Evolutionary conservation across 2,329 filamentous ascomycete species (phyloP), one percentile per base, ranked within the genome.

Genomic region (Aschersonia sp.): DNA sequence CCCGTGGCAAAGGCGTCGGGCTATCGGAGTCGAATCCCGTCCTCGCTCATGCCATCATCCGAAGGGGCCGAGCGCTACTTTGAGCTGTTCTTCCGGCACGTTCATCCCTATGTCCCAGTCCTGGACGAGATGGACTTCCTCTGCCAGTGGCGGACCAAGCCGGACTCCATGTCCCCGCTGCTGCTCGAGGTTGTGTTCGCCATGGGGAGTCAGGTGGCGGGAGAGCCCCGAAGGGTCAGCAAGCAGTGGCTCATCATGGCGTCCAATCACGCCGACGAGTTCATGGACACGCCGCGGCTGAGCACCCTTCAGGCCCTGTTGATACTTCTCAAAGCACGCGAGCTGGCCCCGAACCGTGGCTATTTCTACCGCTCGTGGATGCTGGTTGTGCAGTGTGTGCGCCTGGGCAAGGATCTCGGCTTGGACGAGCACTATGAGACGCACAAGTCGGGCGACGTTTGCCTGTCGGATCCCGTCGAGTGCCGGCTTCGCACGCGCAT

Each of bases 341-440:
- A 97, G 63, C 84, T 86, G n/a, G 81, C 84, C 8, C 89, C 90
- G 0, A 94, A 94, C 60, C 81, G 87, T 51, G 90, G 90, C 1
- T 97, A 97, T 61, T 97, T 92, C 63, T 97, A 92, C 65, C 82
- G 90, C 40, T 97, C 92, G 0, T 97, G 92, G 90, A 94, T 95
- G 79, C 87, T 85, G 5, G 80, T 94, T 22, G 90, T 95, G 47
- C 86, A 89, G 51, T 87, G 89, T 52, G 83, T 94, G 6, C 83
- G 88, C 44, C 95, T 97, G 87, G 87, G 81, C 31, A 92, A 94
- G 58, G 90, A 95, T 59, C 71, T 97, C 32, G 87, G 87, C 29
- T 70, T 97, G 6, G 82, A 95, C 59, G 87, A 95, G 53, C 90
- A 97, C 65, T 80, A 81, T 51, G 81, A 84, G 49, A 78, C 81